Base-by-base conservation (phyloP, 176 grass and related monocot genomes). In the Oryza longistaminata region DNA sequence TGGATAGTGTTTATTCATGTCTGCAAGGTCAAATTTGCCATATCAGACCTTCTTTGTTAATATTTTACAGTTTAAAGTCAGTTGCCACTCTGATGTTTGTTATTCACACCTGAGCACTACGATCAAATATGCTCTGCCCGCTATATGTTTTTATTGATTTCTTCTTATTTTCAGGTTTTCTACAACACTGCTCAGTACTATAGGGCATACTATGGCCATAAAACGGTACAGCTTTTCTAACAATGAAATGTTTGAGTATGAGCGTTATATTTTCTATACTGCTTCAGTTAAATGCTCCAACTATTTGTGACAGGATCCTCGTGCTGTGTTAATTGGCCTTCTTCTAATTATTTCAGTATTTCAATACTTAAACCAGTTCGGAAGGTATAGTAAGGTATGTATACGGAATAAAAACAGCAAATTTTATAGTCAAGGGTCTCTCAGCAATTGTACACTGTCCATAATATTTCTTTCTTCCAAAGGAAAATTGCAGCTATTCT, bases 151-250 rank as follows among this genome's bases (percentile, higher is more conserved):
- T 37, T 35, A 14, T 22, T 61, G 53, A 78, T 76, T 69, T 79
- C 70, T 71, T 64, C 81, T 66, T 45, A 25, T 92, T 94, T 94
- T 81, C 89, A 93, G 94, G 84, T 93, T 14, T 97, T 97, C 50
- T 97, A 97, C 65, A 97, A 97, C 90, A 92, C 91, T 78, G 91
- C 94, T 77, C 91, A 87, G 72, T 97, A 97, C 43, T 97, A 97
- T 85, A 81, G 70, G 17, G 89, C 94, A 58, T 97, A 97, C 79
- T 97, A 97, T 71, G 94, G 89, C 21, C 89, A 97, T 85, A 93
- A 97, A 88, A 97, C 87, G 49, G 91, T 97, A 70, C 42, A 85
- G 45, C 44, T 89, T 66, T 83, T 35, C 40, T 44, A 12, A 79
- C 45, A 44, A 65, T 61, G 25, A 24, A 46, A 60, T 22, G 7